These are phyloP conservation scores for Lipomyces spencermartinsiae DNA, from an alignment of 805 yeast species.

Conservation along the genomic window DNA sequence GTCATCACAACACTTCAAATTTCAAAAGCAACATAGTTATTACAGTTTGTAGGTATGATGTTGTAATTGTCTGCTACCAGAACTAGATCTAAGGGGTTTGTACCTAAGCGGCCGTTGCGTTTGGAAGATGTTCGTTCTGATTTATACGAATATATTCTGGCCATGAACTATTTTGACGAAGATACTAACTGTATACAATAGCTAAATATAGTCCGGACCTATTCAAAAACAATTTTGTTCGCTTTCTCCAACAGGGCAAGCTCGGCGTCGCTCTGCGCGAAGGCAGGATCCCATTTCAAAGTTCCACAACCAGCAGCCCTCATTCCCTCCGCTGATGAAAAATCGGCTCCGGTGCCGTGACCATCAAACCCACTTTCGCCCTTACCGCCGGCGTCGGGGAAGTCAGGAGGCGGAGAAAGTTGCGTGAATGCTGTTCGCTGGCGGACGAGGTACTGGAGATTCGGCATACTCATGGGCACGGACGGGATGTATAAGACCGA, in stretches of 20 bases:
- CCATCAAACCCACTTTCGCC: constrained; percentile 24
- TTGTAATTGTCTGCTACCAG: no score
- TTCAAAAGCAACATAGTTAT: no score
- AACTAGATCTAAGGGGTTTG: no score
- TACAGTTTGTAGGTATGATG: no score
- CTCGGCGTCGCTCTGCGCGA: neutral
- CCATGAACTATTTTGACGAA: no score
- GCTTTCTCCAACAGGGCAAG: constrained; percentile 8
- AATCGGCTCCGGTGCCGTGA: constrained; percentile 12
- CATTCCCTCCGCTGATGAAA: constrained; percentile 8
- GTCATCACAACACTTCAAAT: no score
- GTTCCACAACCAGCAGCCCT: constrained; percentile 21
- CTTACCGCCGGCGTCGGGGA: constrained; percentile 36
- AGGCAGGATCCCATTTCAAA: constrained; percentile 14
- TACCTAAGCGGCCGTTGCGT: no score
- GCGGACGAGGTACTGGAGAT: constrained; percentile 30
- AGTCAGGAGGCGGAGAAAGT: constrained; percentile 41
- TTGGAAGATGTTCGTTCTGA: no score
- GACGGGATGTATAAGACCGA: constrained; percentile 51
- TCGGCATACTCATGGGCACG: constrained; percentile 45
- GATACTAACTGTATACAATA: no score
- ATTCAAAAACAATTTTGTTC: constrained; percentile 11
- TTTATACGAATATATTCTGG: no score
- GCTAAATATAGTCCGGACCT: neutral
- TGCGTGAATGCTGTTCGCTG: constrained; percentile 39